Evolutionary conservation across 2,329 filamentous ascomycete genomes (phyloP).

Genomic region (Leptographium galeiforme): DNA sequence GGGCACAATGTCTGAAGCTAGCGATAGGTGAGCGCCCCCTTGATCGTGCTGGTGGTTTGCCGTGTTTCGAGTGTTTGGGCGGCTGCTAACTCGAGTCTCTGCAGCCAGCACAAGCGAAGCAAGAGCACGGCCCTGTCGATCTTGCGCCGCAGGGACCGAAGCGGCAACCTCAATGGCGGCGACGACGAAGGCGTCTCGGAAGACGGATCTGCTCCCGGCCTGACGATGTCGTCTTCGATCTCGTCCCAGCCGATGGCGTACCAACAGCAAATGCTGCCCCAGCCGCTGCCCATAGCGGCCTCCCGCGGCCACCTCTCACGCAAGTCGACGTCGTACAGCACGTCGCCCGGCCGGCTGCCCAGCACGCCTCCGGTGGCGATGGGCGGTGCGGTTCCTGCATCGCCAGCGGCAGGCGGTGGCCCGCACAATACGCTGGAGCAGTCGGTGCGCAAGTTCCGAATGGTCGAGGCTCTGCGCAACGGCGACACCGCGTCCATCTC

Average conservation of each 20-base stretch:
- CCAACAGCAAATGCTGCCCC: conserved; percentile 12
- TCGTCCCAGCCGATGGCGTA: conserved; percentile 10
- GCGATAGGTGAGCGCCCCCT: conserved; percentile 14
- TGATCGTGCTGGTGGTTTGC: not conserved
- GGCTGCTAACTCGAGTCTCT: too few species aligned
- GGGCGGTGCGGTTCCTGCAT: not conserved
- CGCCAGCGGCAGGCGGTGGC: conserved; percentile 1
- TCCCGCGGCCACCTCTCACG: conserved; percentile 31
- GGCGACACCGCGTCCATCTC: conserved; percentile 86
- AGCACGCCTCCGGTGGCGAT: not conserved
- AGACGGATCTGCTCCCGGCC: conserved; percentile 25
- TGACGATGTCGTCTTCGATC: conserved; percentile 16
- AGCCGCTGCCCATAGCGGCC: conserved; percentile 10
- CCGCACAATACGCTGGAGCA: conserved; percentile 58
- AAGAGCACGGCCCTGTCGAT: conserved; percentile 41
- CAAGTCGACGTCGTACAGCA: conserved; percentile 23
- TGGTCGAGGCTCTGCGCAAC: conserved; percentile 82
- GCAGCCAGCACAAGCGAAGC: conserved; percentile 33
- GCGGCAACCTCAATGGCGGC: conserved; percentile 23
- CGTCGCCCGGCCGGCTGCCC: not conserved
- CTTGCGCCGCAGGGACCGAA: conserved; percentile 35
- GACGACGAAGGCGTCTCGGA: conserved; percentile 32
- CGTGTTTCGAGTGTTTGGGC: not conserved
- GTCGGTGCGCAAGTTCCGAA: conserved; percentile 83
- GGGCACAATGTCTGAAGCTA: conserved; percentile 18